Base-by-base conservation (phyloP, 139 green algal genomes). In the Astrephomene gubernaculifera region DNA sequence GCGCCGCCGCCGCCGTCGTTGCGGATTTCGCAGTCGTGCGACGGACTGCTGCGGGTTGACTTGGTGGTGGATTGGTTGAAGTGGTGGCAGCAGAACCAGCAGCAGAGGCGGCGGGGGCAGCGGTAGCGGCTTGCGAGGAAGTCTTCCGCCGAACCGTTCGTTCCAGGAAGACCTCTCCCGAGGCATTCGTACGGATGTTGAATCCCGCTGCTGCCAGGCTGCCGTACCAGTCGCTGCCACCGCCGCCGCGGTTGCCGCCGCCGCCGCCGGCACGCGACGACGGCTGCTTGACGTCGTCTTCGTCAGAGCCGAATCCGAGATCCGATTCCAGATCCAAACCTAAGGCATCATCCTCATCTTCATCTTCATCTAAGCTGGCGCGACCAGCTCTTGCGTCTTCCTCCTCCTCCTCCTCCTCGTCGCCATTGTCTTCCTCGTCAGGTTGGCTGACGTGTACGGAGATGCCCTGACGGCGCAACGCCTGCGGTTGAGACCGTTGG, bases 151-250 rank as follows among this genome's bases (percentile, higher is more conserved):
- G 33, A 9, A 64, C 76, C 2, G 76, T 83, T 6, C 76, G 60
- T 29, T 83, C 76, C 12, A 83, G 36, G 76, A 83, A 83, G n/a
- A 83, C 60, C 39, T 83, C 76, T 1, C 76, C 76, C 0, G 76
- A 31, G 39, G 60, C 60, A 17, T 54, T 83, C 9, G 76, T 73
- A 4, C 57, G 76, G 14, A 83, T 60, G 7, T 0, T 43, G 57
- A 83, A 83, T 5, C 76, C 76, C 2, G 76, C 60, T 21, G 76
- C 76, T 41, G 76, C 41, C 49, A 83, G 76, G 39, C 60, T 35
- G 57, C 22, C n/a, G 52, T 61, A 64, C 76, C 76, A 83, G 19
- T 44, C 60, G 0, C 25, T 68, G 57, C 38, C 39, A 35, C 39
- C 25, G 5, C 73, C 53, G 19, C 41, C 35, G 43, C 45, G 29